These are phyloP conservation scores for Hericium rajendrae DNA, from an alignment of 768 basidiomycete species.

Conservation along the genomic window DNA sequence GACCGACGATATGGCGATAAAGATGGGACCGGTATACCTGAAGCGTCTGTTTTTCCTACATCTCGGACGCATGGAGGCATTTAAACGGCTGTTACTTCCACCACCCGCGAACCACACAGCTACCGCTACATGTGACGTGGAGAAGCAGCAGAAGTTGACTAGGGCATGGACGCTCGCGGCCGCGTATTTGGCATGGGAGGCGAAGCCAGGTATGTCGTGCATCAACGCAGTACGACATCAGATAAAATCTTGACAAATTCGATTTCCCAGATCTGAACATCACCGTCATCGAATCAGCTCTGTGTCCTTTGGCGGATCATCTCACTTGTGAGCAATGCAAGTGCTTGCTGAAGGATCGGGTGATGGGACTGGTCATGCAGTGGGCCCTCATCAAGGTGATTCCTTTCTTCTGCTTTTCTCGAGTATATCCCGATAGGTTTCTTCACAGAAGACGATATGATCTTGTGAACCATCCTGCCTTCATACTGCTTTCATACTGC, in stretches of 20 bases:
- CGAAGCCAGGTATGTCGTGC: slow-evolving; percentile 12
- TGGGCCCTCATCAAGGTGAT: slow-evolving; percentile 75
- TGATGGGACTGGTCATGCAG: slow-evolving; percentile 58
- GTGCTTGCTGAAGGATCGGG: slow-evolving; percentile 50
- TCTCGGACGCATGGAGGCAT: slow-evolving; percentile 24
- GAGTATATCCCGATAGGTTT: no score
- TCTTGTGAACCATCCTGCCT: no score
- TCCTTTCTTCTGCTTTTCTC: neutral
- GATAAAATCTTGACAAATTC: neutral
- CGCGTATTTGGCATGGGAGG: slow-evolving; percentile 22
- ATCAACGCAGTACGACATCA: neutral
- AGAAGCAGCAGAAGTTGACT: slow-evolving; percentile 15
- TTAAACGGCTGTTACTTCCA: slow-evolving; percentile 22
- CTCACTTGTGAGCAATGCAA: slow-evolving; percentile 64
- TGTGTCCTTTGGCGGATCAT: slow-evolving; percentile 63
- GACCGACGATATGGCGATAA: slow-evolving; percentile 27
- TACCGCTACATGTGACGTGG: slow-evolving; percentile 11
- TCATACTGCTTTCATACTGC: no score
- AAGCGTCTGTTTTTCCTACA: slow-evolving; percentile 32
- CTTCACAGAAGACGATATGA: no score
- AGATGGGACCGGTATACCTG: slow-evolving; percentile 33
- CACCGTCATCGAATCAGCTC: slow-evolving; percentile 59
- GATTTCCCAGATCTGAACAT: slow-evolving; percentile 58
- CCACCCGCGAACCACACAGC: slow-evolving; percentile 20
- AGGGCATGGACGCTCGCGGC: slow-evolving; percentile 23